Percentiles rank a stretch among this genome's conserved stretches.
These are phyloP conservation scores for Kuraishia piskuri DNA, from an alignment of 805 yeast genomes.

Conservation along the genomic window DNA sequence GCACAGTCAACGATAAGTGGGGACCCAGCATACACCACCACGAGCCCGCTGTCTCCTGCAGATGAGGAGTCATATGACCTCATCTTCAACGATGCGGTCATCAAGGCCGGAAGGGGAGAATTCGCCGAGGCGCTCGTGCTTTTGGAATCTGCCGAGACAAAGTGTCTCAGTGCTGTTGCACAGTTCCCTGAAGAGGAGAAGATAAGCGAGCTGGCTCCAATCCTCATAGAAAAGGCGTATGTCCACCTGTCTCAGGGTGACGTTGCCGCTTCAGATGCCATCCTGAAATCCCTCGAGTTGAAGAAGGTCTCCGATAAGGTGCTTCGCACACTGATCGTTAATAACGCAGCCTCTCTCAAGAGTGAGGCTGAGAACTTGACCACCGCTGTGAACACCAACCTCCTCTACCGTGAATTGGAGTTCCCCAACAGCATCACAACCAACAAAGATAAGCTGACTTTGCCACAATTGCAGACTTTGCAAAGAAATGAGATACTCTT, in stretches of 20 bases:
- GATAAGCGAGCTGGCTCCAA: slow-evolving; percentile 48
- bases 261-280: slow-evolving; percentile 21
- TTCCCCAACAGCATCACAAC: slow-evolving; percentile 20
- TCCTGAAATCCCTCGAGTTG: slow-evolving; percentile 27
- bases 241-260: slow-evolving; percentile 32
- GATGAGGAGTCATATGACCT: slow-evolving; percentile 39
- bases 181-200: slow-evolving; percentile 39
- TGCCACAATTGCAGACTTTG: slow-evolving; percentile 30
- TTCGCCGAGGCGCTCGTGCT: slow-evolving; percentile 29
- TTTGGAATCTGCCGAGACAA: slow-evolving; percentile 35
- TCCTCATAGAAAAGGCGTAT: slow-evolving; percentile 51
- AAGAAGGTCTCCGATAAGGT: slow-evolving; percentile 27
- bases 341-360: slow-evolving; percentile 31
- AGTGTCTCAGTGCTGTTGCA: slow-evolving; percentile 28
- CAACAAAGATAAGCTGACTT: slow-evolving; percentile 23
- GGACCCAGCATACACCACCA: slow-evolving; percentile 5
- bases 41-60: slow-evolving; percentile 1
- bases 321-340: slow-evolving; percentile 31
- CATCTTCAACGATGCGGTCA: slow-evolving; percentile 50
- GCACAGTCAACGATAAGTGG: slow-evolving; percentile 33
- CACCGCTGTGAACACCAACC: slow-evolving; percentile 10
- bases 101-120: slow-evolving; percentile 33
- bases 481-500: slow-evolving; percentile 36
- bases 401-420: slow-evolving; percentile 21
- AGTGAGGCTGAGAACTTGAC: background rate